Evolutionary conservation across 495 filamentous ascomycete species (phyloP).

Genomic region (Penicillium ochrochloron): DNA sequence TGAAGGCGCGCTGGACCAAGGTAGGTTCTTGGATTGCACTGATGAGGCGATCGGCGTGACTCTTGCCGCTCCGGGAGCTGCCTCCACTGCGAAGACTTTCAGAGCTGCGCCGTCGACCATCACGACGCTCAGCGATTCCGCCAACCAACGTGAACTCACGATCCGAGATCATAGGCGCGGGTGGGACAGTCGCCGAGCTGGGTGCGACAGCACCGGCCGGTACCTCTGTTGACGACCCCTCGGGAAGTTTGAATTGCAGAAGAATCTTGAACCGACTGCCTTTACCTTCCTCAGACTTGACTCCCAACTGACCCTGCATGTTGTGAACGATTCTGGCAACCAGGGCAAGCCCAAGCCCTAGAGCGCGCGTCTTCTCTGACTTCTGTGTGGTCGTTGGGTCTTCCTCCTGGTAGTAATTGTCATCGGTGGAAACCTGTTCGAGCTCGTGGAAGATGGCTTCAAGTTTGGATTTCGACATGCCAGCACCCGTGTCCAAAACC

Average conservation of each 20-base stretch:
- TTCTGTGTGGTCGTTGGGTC: conserved; percentile 13
- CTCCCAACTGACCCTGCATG: conserved; percentile 85
- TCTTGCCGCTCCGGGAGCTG: conserved; percentile 60
- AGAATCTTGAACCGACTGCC: conserved; percentile 75
- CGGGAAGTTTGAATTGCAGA: conserved; percentile 43
- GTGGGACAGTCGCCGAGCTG: conserved; percentile 14
- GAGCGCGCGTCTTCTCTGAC: conserved; percentile 41
- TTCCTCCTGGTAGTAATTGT: conserved; percentile 27
- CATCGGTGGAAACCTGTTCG: conserved; percentile 76
- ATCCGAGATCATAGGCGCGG: conserved; percentile 28
- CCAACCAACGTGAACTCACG: conserved; percentile 43
- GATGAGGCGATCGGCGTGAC: conserved; percentile 76
- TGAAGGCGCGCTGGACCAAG: conserved; percentile 40
- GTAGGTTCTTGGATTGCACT: conserved; percentile 72
- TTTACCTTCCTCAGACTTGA: conserved; percentile 86
- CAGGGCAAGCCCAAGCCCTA: conserved; percentile 85
- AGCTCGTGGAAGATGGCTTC: conserved; percentile 84
- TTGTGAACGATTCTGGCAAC: conserved; percentile 85
- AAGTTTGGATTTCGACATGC: conserved; percentile 73
- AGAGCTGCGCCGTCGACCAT: conserved; percentile 41
- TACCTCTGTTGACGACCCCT: conserved; percentile 17
- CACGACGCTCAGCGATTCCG: conserved; percentile 13
- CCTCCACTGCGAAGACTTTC: conserved; percentile 57
- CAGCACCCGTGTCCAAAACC: conserved; percentile 78
- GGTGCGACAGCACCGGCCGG: conserved; percentile 11